Percentiles rank a stretch among this genome's conserved stretches.
phyloP scores from a whole-genome alignment of 139 green algal species.

The Micromonas pusilla region DNA sequence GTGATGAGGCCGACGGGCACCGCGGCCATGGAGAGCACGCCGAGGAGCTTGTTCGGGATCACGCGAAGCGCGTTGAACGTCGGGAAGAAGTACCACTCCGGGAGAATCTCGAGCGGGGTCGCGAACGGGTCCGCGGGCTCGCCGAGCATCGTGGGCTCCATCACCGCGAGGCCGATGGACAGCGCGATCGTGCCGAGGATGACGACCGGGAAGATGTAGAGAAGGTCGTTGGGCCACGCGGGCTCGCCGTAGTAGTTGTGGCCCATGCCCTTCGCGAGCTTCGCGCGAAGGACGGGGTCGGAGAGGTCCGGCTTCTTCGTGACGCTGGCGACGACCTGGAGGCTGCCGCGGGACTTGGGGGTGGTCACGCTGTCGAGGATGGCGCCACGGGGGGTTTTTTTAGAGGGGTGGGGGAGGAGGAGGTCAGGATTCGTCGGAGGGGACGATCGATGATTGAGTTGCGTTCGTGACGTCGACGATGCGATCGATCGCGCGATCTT shows the following conservation, averaged over 20 bases:
- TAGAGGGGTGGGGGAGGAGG: no score
- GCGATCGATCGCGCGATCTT: no score
- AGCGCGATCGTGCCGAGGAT: conserved; percentile 19
- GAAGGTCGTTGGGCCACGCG: conserved; percentile 18
- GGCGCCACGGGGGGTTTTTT: background rate
- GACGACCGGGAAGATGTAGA: conserved; percentile 24
- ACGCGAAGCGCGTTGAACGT: conserved; percentile 26
- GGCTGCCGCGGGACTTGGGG: background rate
- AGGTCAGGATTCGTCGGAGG: no score
- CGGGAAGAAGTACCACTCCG: conserved; percentile 34
- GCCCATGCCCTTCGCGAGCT: conserved; percentile 24
- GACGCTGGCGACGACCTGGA: background rate
- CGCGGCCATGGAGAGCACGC: conserved; percentile 20
- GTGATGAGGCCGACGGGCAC: conserved; percentile 20
- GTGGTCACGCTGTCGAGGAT: background rate
- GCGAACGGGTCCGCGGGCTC: conserved; percentile 31
- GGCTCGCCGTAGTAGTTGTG: conserved; percentile 27
- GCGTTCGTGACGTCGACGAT: no score
- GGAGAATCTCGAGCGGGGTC: conserved; percentile 30
- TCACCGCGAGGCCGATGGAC: conserved; percentile 24
- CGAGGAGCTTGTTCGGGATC: conserved; percentile 21
- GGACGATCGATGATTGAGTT: no score
- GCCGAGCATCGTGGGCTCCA: conserved; percentile 22
- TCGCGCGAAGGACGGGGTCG: conserved; percentile 16
- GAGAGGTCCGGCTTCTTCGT: conserved; percentile 21